Base-by-base conservation (phyloP, 345 rosid genomes). In the Gossypium rotundifolium region DNA sequence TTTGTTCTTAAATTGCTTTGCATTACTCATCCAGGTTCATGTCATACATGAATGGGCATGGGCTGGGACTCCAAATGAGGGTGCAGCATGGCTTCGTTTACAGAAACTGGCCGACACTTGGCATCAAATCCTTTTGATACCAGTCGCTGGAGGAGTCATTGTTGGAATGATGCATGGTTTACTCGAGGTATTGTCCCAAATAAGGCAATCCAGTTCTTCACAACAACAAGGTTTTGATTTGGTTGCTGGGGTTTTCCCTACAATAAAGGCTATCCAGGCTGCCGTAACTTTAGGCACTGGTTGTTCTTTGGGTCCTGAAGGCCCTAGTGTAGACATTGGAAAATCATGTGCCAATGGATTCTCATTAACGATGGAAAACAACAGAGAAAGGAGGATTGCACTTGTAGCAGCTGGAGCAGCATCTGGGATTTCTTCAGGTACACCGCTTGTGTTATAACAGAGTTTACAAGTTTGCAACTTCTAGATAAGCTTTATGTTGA, bases 141-240 rank as follows among this genome's bases (percentile, higher is more conserved):
- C 99, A 0, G 93, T 95, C 16, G 88, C 97, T 0, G 97, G 98
- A 18, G 97, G 99, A 62, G 96, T 95, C 72, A 89, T 91, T 59
- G 98, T 95, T 22, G 99, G 99, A 53, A 91, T 95, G 98, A 93
- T 95, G 97, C 97, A 95, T 73, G 98, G 98, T 72, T 82, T 95
- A 71, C 85, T 95, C 7, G 99, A 95, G 80, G 91, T 93, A 75
- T 84, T 95, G 80, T 84, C 84, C 68, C 97, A 95, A 84, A 93
- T 95, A 72, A 87, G 85, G 80, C 97, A 90, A 75, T 85, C 86
- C 5, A 84, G 83, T 78, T 76, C 93, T 71, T 87, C 92, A 49
- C 91, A 85, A 72, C 79, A 89, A 53, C 91, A 87, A 81, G 96
- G 98, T 64, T 66, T 88, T 42, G 97, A 92, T 85, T 81, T 91